phyloP scores from a whole-genome alignment of 305 asterid genomes.

The Coffea humblotiana region DNA sequence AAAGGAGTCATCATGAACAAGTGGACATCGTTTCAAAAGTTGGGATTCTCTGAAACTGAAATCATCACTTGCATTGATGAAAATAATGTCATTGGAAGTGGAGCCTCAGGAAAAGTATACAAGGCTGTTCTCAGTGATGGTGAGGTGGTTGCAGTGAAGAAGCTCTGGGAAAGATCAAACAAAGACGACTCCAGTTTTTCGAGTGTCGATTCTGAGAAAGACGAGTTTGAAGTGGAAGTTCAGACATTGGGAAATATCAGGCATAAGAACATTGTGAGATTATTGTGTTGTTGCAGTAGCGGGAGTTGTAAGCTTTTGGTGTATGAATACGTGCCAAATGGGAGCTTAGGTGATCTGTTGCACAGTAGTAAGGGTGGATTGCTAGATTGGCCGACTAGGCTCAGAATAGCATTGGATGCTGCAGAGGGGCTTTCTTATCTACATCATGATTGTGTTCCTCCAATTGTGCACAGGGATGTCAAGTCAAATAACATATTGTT shows the following conservation, averaged over 20 bases:
- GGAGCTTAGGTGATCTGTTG: conserved; percentile 79
- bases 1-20: conserved; percentile 38
- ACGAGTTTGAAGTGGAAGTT: conserved; percentile 67
- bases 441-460: conserved; percentile 88
- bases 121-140: conserved; percentile 67
- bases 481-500: conserved; percentile 74
- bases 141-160: conserved; percentile 80
- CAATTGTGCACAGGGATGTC: conserved; percentile 81
- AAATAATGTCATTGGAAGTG: conserved; percentile 65
- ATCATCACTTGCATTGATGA: conserved; percentile 53
- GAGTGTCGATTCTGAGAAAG: conserved; percentile 27
- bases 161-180: conserved; percentile 39
- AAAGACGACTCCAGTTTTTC: conserved; percentile 25
- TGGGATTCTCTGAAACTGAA: conserved; percentile 62
- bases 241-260: conserved; percentile 72
- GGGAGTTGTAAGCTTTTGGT: conserved; percentile 65
- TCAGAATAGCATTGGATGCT: conserved; percentile 68
- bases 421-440: conserved; percentile 88
- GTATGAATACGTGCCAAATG: conserved; percentile 81
- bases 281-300: conserved; percentile 70
- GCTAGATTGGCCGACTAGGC: conserved; percentile 70
- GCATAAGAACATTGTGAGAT: conserved; percentile 77
- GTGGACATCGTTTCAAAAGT: conserved; percentile 77
- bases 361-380: conserved; percentile 41
- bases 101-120: conserved; percentile 79